Conservation (phyloP, 108 stramenopile species). For the Phaeodactylum tricornutum region DNA sequence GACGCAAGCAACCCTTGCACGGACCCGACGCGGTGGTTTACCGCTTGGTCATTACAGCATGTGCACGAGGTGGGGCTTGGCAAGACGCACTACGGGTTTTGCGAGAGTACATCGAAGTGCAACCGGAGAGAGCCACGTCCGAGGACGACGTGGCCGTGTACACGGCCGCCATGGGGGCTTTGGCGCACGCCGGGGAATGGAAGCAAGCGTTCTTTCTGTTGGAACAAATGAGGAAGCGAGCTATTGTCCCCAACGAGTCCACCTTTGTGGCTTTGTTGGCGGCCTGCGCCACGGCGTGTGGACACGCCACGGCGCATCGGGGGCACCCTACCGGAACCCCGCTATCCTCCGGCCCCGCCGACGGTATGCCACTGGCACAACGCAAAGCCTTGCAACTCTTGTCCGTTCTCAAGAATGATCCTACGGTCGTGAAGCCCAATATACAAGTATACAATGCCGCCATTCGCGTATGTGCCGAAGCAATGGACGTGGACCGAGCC, state of each 20-base stretch:
- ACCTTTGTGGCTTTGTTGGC: conserved; percentile 61
- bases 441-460: conserved; percentile 79
- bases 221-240: conserved; percentile 48
- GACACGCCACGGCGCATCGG: conserved; percentile 15
- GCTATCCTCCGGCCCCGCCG: neutral
- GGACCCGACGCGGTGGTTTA: conserved; percentile 78
- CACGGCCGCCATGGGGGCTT: conserved; percentile 70
- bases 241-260: conserved; percentile 61
- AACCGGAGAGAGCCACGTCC: conserved; percentile 12
- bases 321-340: conserved; percentile 1
- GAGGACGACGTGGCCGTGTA: conserved; percentile 57
- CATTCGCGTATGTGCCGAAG: conserved; percentile 75
- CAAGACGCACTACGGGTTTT: conserved; percentile 45
- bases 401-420: conserved; percentile 42
- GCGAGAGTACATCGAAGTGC: conserved; percentile 26
- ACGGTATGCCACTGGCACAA: conserved; percentile 16
- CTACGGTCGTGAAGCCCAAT: conserved; percentile 50
- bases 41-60: conserved; percentile 69
- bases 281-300: conserved; percentile 65
- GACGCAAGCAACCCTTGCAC: conserved; percentile 32
- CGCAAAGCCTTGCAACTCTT: conserved; percentile 55
- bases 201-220: conserved; percentile 50
- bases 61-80: conserved; percentile 63
- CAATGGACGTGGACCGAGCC: conserved; percentile 47
- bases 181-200: conserved; percentile 70